Evolutionary conservation across 2,329 filamentous ascomycete species (phyloP), one percentile per base, ranked within the genome.

Genomic region (Neopestalotiopsis sp.): DNA sequence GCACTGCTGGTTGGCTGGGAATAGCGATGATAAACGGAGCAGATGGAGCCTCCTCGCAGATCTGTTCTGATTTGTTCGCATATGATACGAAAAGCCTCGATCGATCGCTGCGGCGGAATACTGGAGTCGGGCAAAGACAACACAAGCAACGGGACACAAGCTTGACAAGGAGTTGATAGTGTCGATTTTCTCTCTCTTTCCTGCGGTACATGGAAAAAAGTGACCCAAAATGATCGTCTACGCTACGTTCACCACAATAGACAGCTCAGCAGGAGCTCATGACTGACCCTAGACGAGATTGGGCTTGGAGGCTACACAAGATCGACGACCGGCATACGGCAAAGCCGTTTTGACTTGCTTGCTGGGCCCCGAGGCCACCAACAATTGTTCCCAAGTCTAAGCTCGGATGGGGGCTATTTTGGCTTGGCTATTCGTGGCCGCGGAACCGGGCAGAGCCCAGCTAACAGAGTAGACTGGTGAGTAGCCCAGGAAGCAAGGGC

Each of bases 281-380:
- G 45, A 52, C 45, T 17, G 34, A 38, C 34, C 34, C 34, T 38
- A 38, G 34, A 38, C 34, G 10, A n/a, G n/a, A 52, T 52, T 10
- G 45, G 45, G 45, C 17, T 52, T 52, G 45, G 17, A 10, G 45
- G 45, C 45, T 52, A 52, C 17, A 20, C 45, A 52, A 52, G 45
- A 20, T 20, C 45, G 45, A 52, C 45, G 17, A n/a, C 34, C 45
- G 59, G 28, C 32, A 17, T 20, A 34, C 59, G 59, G 32, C 59
- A 62, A 34, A 62, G 59, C 59, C 59, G 59, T 62, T 62, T 62
- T 12, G 59, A 20, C 45, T 28, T 52, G n/a, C 45, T 52, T 24
- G 17, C 45, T 59, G 28, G 24, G 24, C 20, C n/a, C 24, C 57
- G 24, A 17, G n/a, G 20, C 56, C 24, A 28, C 5, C n/a, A 24